Evolutionary conservation across 2,329 filamentous ascomycete genomes (phyloP).

Genomic region (Diaporthe capsici): DNA sequence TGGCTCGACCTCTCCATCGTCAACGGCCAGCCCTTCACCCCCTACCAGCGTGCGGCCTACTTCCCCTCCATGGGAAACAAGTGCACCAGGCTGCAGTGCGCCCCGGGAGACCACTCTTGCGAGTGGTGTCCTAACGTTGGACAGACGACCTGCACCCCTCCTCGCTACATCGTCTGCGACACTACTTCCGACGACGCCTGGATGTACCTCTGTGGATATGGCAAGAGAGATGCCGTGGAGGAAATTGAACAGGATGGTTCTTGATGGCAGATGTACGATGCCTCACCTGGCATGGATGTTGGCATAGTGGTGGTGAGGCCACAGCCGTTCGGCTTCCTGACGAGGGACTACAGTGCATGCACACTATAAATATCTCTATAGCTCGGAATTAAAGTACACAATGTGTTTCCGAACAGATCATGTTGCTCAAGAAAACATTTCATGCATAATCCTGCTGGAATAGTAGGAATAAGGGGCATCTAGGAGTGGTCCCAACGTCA

Average conservation of each 20-base stretch:
- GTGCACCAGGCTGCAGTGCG: conserved; percentile 5
- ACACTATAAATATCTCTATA: neutral
- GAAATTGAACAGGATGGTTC: too few relatives aligned
- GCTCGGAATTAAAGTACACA: neutral
- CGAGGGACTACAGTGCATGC: neutral
- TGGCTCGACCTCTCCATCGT: conserved; percentile 29
- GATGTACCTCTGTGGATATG: conserved; percentile 25
- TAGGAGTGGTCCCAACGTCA: neutral
- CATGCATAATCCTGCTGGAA: neutral
- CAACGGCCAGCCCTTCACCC: conserved; percentile 17
- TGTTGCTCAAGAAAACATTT: neutral
- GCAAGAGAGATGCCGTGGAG: neutral
- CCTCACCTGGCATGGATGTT: neutral
- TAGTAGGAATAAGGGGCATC: neutral
- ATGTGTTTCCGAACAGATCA: neutral
- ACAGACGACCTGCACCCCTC: neutral
- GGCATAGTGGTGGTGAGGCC: too few relatives aligned
- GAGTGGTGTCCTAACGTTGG: conserved; percentile 30
- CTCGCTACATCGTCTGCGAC: conserved; percentile 1
- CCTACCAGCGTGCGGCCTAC: conserved; percentile 11
- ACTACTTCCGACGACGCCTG: conserved; percentile 2
- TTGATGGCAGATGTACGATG: neutral
- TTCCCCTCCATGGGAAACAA: neutral
- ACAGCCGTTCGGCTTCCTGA: too few relatives aligned
- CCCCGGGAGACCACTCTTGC: conserved; percentile 7